Base-by-base conservation (phyloP, 2,329 filamentous ascomycete genomes). In the Penicillium psychrosexuale region DNA sequence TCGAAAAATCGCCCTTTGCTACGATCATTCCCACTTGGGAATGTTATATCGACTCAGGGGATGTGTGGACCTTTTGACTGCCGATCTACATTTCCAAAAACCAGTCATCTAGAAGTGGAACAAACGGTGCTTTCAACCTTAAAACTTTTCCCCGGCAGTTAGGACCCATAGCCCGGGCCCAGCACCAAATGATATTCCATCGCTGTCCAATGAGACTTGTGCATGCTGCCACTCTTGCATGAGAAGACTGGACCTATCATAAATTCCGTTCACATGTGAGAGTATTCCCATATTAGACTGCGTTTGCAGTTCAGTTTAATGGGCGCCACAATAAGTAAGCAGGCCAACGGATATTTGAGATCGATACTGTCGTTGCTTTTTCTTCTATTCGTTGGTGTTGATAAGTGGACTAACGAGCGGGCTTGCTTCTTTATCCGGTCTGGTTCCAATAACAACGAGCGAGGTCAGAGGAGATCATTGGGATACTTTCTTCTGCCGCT, bases 391-490 rank as follows among this genome's bases (percentile, higher is more conserved):
- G 33, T 47, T 44, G 46, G 43, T 22, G 45, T 65, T 65, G 45
- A 50, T 63, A 65, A 62, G 42, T 58, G 46, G 55, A 61, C 63
- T 34, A 47, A 48, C 40, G 44, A 19, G 22, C 37, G 40, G 47
- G 43, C 47, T 51, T 39, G 52, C 31, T 60, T 61, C 61, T 64
- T 64, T 62, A 59, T 63, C 50, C 51, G 53, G 56, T 12, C 62
- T 59, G 56, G 59, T 64, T 60, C 61, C 46, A 64, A 63, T 64
- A 57, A 47, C 42, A 66, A 63, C 28, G 56, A 47, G 38, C n/a
- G 37, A 24, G 28, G 27, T 36, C 36, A 40, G 53, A 40, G 52
- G 46, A 49, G 22, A 12, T 17, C 40, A 55, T 36, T 38, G 42
- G 51, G 42, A 55, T 55, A 44, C 40, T 55, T 33, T 37, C 40